Percentiles rank a stretch among this genome's conserved stretches.
Conservation (phyloP, 805 yeast genomes). For the Jamesozyma hellenica region DNA sequence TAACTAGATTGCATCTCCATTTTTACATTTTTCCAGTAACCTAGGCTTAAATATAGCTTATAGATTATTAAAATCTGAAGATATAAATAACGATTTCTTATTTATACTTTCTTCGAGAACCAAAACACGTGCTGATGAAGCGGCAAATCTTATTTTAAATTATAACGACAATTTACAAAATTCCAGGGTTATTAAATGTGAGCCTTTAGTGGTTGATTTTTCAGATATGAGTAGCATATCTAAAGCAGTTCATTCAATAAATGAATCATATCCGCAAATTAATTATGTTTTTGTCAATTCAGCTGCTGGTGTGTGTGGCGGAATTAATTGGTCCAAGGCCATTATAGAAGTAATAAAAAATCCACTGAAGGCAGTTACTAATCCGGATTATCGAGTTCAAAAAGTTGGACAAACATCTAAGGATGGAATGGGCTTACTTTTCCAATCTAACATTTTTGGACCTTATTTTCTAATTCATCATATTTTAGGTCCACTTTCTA, state of each 20-base stretch:
- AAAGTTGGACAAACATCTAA: constrained; percentile 58
- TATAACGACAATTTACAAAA: constrained; percentile 35
- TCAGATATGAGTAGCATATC: constrained; percentile 77
- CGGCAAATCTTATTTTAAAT: constrained; percentile 45
- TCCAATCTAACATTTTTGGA: constrained; percentile 91
- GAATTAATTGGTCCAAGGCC: constrained; percentile 81
- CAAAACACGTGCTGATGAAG: constrained; percentile 68
- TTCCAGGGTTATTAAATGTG: constrained; percentile 59
- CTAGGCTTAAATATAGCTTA: constrained; percentile 80
- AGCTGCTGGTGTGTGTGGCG: constrained; percentile 77
- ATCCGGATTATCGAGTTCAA: constrained; percentile 79
- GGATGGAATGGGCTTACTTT: constrained; percentile 79
- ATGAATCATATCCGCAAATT: constrained; percentile 49
- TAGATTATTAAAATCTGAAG: constrained; percentile 55
- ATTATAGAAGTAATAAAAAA: constrained; percentile 49
- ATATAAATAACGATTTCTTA: constrained; percentile 49
- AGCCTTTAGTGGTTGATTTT: constrained; percentile 77
- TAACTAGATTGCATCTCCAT: neutral
- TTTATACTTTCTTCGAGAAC: constrained; percentile 84
- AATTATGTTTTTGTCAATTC: constrained; percentile 81
- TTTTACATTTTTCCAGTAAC: constrained; percentile 34
- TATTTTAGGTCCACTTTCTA: constrained; percentile 41
- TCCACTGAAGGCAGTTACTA: constrained; percentile 75
- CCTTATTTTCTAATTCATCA: constrained; percentile 77
- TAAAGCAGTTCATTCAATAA: constrained; percentile 59